Evolutionary conservation across 1,284 basidiomycete species (phyloP).

Genomic region (Cryptococcus amylolentus): DNA sequence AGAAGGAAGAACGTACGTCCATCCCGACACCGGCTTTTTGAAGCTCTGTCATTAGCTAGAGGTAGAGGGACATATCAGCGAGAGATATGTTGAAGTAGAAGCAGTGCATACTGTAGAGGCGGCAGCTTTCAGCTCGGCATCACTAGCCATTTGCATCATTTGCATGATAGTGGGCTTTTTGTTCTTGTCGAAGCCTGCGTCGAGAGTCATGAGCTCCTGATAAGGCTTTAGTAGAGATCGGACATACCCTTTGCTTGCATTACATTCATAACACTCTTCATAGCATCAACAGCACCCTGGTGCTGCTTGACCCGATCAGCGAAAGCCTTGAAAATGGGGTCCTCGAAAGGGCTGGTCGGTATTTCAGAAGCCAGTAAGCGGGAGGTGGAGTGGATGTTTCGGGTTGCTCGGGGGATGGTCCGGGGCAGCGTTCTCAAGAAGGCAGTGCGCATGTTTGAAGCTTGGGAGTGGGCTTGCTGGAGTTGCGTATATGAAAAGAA

Average conservation of each 20-base stretch:
- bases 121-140: conserved; percentile 36
- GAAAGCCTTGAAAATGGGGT: conserved; percentile 34
- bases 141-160: conserved; percentile 41
- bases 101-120: conserved; percentile 29
- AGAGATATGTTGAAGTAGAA: background rate
- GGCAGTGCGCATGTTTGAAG: too few species aligned
- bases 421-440: too few species aligned
- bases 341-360: conserved; percentile 24
- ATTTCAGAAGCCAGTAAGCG: conserved; percentile 23
- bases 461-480: too few species aligned
- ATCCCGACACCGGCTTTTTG: conserved; percentile 39
- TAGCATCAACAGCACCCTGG: conserved; percentile 34
- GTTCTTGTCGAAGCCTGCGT: conserved; percentile 33
- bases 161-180: conserved; percentile 32
- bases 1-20: conserved; percentile 17
- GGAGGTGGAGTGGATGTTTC: conserved; percentile 17
- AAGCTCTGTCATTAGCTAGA: conserved; percentile 36
- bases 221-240: background rate
- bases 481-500: too few species aligned
- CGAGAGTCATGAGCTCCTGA: background rate
- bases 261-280: conserved; percentile 30
- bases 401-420: background rate
- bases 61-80: conserved; percentile 1
- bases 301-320: conserved; percentile 36
- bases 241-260: conserved; percentile 42